These are phyloP conservation scores for Leccinum cinnamomeum DNA, from an alignment of 1,284 basidiomycete genomes.

Conservation along the genomic window DNA sequence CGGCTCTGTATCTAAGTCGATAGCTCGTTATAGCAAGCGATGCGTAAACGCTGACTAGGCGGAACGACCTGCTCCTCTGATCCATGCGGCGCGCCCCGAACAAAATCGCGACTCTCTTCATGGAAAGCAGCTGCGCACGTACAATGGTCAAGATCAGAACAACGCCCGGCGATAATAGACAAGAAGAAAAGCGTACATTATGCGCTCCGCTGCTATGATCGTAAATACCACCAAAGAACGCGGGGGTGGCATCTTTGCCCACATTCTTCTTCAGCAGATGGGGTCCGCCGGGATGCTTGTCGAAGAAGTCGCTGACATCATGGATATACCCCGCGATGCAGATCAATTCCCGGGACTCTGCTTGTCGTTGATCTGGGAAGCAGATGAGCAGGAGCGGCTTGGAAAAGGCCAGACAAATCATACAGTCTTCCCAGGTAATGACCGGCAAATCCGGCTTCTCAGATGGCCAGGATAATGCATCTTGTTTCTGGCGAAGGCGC, in stretches of 20 bases:
- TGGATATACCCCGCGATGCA: constrained; percentile 87
- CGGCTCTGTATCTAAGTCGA: not conserved
- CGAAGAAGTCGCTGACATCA: constrained; percentile 76
- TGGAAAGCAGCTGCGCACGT: constrained; percentile 57
- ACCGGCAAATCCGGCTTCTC: constrained; percentile 74
- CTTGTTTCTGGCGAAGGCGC: constrained; percentile 67
- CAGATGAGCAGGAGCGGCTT: not conserved
- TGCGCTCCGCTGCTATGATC: constrained; percentile 89
- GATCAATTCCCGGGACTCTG: constrained; percentile 71
- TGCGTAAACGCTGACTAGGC: constrained; percentile 59
- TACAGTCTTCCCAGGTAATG: constrained; percentile 81
- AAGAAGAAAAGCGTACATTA: constrained; percentile 53
- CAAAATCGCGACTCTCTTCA: constrained; percentile 86
- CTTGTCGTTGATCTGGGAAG: constrained; percentile 65
- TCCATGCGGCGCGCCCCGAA: constrained; percentile 62
- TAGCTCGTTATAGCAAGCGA: constrained; percentile 45
- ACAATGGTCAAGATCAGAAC: constrained; percentile 16
- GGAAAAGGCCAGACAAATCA: not conserved
- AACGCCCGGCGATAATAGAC: not conserved
- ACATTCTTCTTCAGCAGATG: constrained; percentile 67
- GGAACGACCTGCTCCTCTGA: constrained; percentile 56
- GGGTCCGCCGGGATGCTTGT: constrained; percentile 79
- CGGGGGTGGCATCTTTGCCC: constrained; percentile 82
- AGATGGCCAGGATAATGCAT: constrained; percentile 72
- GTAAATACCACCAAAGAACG: constrained; percentile 91